phyloP scores from a whole-genome alignment of 2,329 filamentous ascomycete genomes.

The Camillea tinctor region DNA sequence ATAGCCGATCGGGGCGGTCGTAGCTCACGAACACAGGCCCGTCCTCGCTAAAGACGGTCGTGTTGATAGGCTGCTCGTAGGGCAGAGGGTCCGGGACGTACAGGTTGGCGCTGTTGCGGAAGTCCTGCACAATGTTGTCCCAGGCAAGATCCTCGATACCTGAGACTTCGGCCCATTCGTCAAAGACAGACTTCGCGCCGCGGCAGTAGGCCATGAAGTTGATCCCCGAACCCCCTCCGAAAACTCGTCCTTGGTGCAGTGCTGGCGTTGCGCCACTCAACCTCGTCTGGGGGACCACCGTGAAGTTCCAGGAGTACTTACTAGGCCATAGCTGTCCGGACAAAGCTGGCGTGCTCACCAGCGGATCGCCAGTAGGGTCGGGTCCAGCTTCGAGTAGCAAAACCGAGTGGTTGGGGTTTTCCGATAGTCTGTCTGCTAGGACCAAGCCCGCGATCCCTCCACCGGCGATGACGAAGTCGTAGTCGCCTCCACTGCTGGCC shows the following conservation, averaged over 20 bases:
- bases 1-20: background rate
- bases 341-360: slow-evolving; percentile 9
- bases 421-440: slow-evolving; percentile 13
- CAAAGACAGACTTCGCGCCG: slow-evolving; percentile 18
- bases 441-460: slow-evolving; percentile 6
- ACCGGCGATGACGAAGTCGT: slow-evolving; percentile 3
- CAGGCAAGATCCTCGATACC: slow-evolving; percentile 14
- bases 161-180: slow-evolving; percentile 20
- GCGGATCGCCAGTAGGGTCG: slow-evolving; percentile 9
- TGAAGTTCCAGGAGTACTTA: slow-evolving; percentile 15
- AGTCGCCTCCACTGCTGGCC: background rate
- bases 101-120: slow-evolving; percentile 13
- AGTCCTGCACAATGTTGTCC: slow-evolving; percentile 14
- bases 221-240: slow-evolving; percentile 18
- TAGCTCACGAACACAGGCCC: slow-evolving; percentile 14
- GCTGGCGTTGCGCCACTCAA: slow-evolving; percentile 9
- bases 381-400: slow-evolving; percentile 17
- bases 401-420: slow-evolving; percentile 14
- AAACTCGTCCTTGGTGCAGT: slow-evolving; percentile 11
- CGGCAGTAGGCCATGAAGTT: slow-evolving; percentile 22
- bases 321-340: slow-evolving; percentile 4
- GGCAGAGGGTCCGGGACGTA: slow-evolving; percentile 9
- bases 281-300: slow-evolving; percentile 7
- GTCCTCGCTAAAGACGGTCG: slow-evolving; percentile 6
- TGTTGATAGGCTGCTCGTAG: slow-evolving; percentile 16